Percentiles rank a stretch among this genome's conserved stretches.
Conservation (phyloP, 441 rosid species). For the Croton laevigatus region DNA sequence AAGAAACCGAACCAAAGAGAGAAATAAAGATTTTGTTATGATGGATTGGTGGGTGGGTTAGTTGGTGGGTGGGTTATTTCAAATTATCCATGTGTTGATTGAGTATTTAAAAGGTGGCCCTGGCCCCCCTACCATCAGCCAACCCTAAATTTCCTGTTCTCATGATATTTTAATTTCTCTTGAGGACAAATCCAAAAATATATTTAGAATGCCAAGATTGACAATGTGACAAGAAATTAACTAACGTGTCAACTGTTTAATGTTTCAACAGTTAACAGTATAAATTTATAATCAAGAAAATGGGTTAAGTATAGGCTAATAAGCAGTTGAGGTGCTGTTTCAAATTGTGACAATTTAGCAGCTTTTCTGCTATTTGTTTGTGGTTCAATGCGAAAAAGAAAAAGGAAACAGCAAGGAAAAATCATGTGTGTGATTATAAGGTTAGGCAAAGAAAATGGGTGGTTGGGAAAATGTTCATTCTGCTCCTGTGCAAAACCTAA, state of each 20-base stretch:
- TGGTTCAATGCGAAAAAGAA: neutral
- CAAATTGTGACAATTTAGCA: neutral
- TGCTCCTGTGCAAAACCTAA: conserved; percentile 12
- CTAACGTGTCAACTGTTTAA: conserved; percentile 17
- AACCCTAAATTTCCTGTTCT: conserved; percentile 23
- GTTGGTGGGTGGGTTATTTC: conserved; percentile 33
- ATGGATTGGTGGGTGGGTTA: conserved; percentile 45
- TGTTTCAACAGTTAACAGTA: conserved; percentile 10
- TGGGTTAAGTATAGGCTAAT: neutral
- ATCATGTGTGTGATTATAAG: neutral
- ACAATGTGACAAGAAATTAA: conserved; percentile 31
- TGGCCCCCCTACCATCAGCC: conserved; percentile 38
- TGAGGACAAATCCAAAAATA: conserved; percentile 28
- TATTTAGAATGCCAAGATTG: conserved; percentile 45
- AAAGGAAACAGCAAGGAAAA: conserved; percentile 19
- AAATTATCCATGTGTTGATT: conserved; percentile 29
- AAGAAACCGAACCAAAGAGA: conserved; percentile 21
- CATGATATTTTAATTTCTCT: conserved; percentile 23
- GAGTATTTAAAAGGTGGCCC: conserved; percentile 29
- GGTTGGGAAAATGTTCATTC: neutral
- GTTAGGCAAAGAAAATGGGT: too few relatives aligned
- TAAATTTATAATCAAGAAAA: conserved; percentile 17
- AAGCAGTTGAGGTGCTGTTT: neutral
- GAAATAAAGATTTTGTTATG: conserved; percentile 25
- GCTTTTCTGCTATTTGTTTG: neutral